Conservation (phyloP, 352 stramenopile species). For the Globisporangium spiculum region DNA sequence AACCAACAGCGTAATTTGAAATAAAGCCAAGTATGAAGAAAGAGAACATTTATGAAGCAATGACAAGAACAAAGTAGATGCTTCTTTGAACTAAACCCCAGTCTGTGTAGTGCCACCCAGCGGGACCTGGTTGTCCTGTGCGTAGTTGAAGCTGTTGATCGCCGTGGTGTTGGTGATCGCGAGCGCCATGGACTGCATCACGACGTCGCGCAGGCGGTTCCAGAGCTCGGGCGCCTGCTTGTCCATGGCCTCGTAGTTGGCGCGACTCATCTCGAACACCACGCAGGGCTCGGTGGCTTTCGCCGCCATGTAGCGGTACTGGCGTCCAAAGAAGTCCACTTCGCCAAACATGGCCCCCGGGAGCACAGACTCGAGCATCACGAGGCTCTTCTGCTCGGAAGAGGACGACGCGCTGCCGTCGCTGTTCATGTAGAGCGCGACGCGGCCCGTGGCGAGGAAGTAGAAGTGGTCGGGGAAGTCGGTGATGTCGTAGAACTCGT, state of each 20-base stretch:
- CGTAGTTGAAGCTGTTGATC: slow-evolving; percentile 58
- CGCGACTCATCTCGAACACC: background rate
- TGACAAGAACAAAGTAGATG: background rate
- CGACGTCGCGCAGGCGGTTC: background rate
- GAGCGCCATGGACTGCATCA: background rate
- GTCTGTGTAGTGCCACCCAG: background rate
- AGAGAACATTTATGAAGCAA: background rate
- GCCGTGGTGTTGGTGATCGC: slow-evolving; percentile 33
- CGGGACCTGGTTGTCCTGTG: slow-evolving; percentile 6
- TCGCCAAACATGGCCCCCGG: slow-evolving; percentile 84
- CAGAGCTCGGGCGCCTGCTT: background rate
- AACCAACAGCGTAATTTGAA: background rate
- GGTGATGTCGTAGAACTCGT: slow-evolving; percentile 74
- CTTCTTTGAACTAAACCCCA: background rate
- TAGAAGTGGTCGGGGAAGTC: slow-evolving; percentile 66
- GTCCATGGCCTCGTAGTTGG: background rate
- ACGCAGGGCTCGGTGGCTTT: background rate
- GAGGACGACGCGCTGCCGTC: slow-evolving; percentile 39
- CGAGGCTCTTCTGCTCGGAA: slow-evolving; percentile 34
- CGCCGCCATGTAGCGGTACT: slow-evolving; percentile 44
- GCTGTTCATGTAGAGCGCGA: slow-evolving; percentile 77
- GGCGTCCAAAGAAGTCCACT: slow-evolving; percentile 80
- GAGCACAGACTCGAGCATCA: slow-evolving; percentile 66
- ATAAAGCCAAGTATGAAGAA: background rate
- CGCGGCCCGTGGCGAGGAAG: slow-evolving; percentile 68